Percentiles rank a stretch among this genome's conserved stretches.
phyloP scores from a whole-genome alignment of 192 early-diverging fungal species.

The Coemansia asiatica region DNA sequence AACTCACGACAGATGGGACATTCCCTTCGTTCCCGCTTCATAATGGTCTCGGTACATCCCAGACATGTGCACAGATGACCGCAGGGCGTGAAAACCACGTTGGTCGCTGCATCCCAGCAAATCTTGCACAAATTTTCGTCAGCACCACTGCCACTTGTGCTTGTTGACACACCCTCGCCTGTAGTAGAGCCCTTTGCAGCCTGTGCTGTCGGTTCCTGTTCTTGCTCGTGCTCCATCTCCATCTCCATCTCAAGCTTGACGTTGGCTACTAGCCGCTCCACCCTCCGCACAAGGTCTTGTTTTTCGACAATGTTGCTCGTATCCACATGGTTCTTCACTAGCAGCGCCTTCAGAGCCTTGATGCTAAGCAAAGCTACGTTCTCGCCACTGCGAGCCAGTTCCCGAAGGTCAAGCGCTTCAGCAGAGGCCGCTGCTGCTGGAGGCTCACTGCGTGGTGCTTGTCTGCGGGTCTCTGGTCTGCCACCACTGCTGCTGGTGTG shows the following conservation, averaged over 20 bases:
- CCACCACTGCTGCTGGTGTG: too few species aligned
- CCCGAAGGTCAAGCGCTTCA: constrained; percentile 22
- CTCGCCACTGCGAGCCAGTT: constrained; percentile 49
- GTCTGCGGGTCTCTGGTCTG: background rate
- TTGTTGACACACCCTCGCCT: constrained; percentile 5
- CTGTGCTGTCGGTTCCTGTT: background rate
- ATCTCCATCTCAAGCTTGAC: constrained; percentile 55
- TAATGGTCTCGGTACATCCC: constrained; percentile 66
- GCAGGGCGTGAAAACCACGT: constrained; percentile 84
- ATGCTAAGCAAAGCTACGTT: constrained; percentile 62
- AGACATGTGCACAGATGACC: constrained; percentile 84
- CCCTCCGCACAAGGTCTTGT: constrained; percentile 66
- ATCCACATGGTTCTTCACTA: constrained; percentile 66
- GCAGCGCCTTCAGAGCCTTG: constrained; percentile 67
- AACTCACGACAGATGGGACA: constrained; percentile 81
- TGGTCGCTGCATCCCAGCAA: constrained; percentile 76
- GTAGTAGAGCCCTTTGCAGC: background rate
- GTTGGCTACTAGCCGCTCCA: constrained; percentile 66
- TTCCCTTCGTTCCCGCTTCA: constrained; percentile 59
- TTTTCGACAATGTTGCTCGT: constrained; percentile 72
- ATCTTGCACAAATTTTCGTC: constrained; percentile 80
- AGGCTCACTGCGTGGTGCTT: background rate
- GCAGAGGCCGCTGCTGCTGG: background rate
- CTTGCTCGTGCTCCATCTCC: constrained; percentile 30
- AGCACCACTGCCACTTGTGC: constrained; percentile 18